phyloP scores from a whole-genome alignment of 2,329 filamentous ascomycete species.

The Neofusicoccum kwambonambiense region DNA sequence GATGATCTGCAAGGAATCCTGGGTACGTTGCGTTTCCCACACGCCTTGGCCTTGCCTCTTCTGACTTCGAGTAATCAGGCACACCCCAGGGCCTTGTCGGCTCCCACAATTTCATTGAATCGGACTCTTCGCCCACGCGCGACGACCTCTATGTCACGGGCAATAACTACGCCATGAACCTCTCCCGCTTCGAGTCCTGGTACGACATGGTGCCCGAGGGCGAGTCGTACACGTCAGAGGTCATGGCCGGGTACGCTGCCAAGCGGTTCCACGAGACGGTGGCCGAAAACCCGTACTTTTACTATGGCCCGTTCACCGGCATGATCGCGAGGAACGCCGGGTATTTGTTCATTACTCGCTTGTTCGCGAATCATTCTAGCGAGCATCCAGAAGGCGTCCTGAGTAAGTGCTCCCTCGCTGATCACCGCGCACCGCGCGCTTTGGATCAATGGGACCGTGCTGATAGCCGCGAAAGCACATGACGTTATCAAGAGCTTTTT shows the following conservation, averaged over 20 bases:
- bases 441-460: not conserved
- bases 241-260: constrained; percentile 22
- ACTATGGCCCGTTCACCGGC: constrained; percentile 54
- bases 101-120: constrained; percentile 57
- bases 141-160: constrained; percentile 54
- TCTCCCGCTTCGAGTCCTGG: constrained; percentile 51
- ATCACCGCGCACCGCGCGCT: not conserved
- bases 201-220: constrained; percentile 36
- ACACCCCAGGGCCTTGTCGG: constrained; percentile 49
- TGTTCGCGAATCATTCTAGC: constrained; percentile 25
- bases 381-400: not conserved
- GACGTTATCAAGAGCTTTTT: not conserved
- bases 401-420: not conserved
- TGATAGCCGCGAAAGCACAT: not conserved
- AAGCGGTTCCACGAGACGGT: constrained; percentile 50
- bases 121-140: constrained; percentile 53
- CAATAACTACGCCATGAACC: constrained; percentile 52
- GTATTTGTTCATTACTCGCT: constrained; percentile 27
- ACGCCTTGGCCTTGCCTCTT: not conserved
- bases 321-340: constrained; percentile 51
- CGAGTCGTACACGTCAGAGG: not conserved
- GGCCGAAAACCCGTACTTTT: constrained; percentile 54
- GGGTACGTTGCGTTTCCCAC: not conserved
- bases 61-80: constrained; percentile 24
- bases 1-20: constrained; percentile 45